Evolutionary conservation across 768 basidiomycete genomes (phyloP), one percentile per base, ranked within the genome.

Genomic region (Leccinum fibrillosum): DNA sequence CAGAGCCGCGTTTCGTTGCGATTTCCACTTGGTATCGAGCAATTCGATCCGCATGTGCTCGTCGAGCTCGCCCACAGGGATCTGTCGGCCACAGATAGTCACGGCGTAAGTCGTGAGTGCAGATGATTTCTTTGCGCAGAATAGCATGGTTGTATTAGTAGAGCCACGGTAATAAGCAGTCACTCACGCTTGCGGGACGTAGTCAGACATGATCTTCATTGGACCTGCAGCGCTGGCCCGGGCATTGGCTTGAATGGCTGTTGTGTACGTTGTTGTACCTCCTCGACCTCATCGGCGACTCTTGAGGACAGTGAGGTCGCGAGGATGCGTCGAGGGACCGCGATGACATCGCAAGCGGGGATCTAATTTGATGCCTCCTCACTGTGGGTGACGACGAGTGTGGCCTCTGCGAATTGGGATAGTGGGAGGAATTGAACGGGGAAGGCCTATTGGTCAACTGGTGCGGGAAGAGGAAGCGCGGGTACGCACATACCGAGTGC

Each of bases 31-130:
- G 44, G 97, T 95, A 75, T 99, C 97, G 64, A 99, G 83, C 60
- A 98, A 74, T 71, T 99, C 97, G 69, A 98, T 98, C 65, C 97
- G 91, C 86, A 98, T 94, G 73, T 98, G 97, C 71, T 98, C 95
- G 65, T 96, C 85, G 48, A 98, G 78, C 71, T 98, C 96, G 75
- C 96, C 91, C 67, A 95, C 89, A 26, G 96, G 89, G 39, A 98
- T 90, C 73, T 94, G 89, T 72, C 98, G 95, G 17, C 90, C 89
- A 76, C 94, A 97, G 66, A 98, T 89, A 17, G 88, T 26, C 26
- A 26, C 1, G 26, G 26, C 82, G 77, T 94, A 98, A 28, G 89
- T 94, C 3, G 93, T 90, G 75, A 90, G 86, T 37, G 86, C 81
- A 52, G 76, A 79, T 63, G 82, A 80, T 60, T 74, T 72, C 74